Conservation (phyloP, 1,284 basidiomycete genomes). For the Ceratobasidium sp. region DNA sequence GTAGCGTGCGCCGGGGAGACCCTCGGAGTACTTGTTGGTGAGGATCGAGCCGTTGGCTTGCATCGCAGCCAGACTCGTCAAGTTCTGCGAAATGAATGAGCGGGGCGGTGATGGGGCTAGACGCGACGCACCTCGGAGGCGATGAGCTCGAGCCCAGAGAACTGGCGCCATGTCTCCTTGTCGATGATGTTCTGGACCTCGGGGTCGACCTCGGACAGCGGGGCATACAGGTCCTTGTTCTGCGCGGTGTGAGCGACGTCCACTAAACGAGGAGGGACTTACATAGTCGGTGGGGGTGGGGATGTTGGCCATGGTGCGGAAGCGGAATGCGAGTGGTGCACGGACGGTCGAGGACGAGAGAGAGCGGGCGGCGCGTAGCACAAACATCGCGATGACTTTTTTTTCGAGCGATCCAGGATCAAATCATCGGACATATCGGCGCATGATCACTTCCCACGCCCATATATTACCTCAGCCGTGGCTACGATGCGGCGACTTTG, state of each 20-base stretch:
- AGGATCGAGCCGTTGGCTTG: conserved; percentile 99
- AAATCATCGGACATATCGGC: conserved; percentile 25
- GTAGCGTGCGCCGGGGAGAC: conserved; percentile 94
- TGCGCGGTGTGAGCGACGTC: conserved; percentile 52
- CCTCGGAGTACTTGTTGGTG: conserved; percentile 99
- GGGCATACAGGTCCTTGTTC: conserved; percentile 92
- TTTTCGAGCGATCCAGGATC: conserved; percentile 9
- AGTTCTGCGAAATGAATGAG: conserved; percentile 67
- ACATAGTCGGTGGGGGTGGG: conserved; percentile 61
- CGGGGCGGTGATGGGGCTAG: neutral
- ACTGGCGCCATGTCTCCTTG: conserved; percentile 99
- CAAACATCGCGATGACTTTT: conserved; percentile 30
- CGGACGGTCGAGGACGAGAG: neutral
- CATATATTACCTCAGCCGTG: conserved; percentile 1
- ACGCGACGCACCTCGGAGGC: conserved; percentile 79
- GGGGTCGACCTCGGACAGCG: conserved; percentile 91
- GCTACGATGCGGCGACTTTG: no score
- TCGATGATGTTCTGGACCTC: conserved; percentile 97
- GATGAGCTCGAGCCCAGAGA: conserved; percentile 96
- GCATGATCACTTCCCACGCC: conserved; percentile 4
- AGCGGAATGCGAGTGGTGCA: neutral
- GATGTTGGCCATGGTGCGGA: conserved; percentile 50
- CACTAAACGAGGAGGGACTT: conserved; percentile 46
- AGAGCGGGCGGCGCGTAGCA: conserved; percentile 16
- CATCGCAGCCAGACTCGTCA: conserved; percentile 94